Percentiles rank a stretch among this genome's conserved stretches.
phyloP scores from a whole-genome alignment of 1,139 yeast species.

The Pichia sp. region DNA sequence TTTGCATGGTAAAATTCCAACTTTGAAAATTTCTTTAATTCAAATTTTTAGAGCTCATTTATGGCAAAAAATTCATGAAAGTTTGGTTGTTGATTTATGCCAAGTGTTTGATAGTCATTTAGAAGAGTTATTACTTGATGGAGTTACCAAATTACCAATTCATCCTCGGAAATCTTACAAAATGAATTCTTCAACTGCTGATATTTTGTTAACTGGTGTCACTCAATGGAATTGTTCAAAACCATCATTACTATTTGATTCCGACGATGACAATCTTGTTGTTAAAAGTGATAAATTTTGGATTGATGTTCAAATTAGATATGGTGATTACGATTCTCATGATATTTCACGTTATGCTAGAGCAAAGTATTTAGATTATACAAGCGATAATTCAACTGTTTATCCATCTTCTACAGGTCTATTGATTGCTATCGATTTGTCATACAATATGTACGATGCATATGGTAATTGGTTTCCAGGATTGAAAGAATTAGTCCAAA shows the following conservation, averaged over 20 bases:
- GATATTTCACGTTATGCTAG: conserved; percentile 92
- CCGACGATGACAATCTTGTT: conserved; percentile 46
- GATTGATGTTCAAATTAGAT: conserved; percentile 92
- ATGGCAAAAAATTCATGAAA: conserved; percentile 98
- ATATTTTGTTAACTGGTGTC: conserved; percentile 68
- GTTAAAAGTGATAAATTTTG: conserved; percentile 71
- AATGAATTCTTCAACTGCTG: conserved; percentile 96
- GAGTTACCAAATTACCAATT: conserved; percentile 84
- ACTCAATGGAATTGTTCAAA: conserved; percentile 80
- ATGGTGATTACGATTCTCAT: conserved; percentile 97
- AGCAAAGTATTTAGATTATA: conserved; percentile 88
- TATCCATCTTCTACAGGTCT: conserved; percentile 95
- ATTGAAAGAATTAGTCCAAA: conserved; percentile 79
- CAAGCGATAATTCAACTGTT: conserved; percentile 75
- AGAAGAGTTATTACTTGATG: conserved; percentile 76
- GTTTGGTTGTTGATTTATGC: conserved; percentile 86
- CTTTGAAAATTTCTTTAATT: conserved; percentile 87
- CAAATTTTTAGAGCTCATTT: conserved; percentile 97
- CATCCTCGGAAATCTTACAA: conserved; percentile 97
- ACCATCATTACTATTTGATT: conserved; percentile 72
- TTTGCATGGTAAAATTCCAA: conserved; percentile 96
- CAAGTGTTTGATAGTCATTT: conserved; percentile 87
- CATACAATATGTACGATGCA: conserved; percentile 93
- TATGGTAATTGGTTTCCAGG: conserved; percentile 99
- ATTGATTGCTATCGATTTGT: conserved; percentile 84